Conservation (phyloP, 805 yeast genomes). For the Isabelozyma gotoi region DNA sequence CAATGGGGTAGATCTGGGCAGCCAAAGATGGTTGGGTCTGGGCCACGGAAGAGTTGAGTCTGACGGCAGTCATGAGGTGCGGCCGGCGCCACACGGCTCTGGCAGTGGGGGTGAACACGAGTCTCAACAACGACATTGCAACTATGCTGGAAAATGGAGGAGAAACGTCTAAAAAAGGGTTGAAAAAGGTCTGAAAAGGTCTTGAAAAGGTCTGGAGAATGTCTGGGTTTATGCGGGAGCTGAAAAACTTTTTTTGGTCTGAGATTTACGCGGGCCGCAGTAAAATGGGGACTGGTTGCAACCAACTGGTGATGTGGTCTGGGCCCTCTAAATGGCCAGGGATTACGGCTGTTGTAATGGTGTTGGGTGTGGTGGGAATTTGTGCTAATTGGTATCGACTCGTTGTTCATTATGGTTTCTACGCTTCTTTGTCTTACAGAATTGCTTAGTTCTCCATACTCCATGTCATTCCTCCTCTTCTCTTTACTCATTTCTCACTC, state of each 20-base stretch:
- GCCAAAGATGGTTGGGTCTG: conserved; percentile 21
- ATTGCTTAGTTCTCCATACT: no score
- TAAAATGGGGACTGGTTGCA: neutral
- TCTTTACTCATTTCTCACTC: no score
- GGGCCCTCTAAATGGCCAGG: neutral
- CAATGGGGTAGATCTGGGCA: conserved; percentile 38
- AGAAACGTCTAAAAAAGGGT: no score
- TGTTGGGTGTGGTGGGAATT: no score
- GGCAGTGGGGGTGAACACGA: neutral
- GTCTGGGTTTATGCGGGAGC: neutral
- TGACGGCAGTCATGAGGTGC: neutral
- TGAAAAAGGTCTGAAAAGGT: neutral
- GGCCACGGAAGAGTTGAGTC: conserved; percentile 1
- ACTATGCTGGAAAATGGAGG: neutral
- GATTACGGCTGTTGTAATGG: neutral
- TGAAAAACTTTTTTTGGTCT: neutral
- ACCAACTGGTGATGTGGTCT: neutral
- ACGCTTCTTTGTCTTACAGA: no score
- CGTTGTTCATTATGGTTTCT: no score
- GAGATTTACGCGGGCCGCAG: neutral
- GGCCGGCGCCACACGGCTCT: neutral
- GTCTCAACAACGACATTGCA: neutral
- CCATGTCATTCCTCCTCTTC: no score
- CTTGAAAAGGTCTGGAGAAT: no score
- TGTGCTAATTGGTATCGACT: no score